A percentile compares a stretch with the other conserved stretches of the same genome.
These are phyloP conservation scores for Neurospora sp. DNA, from an alignment of 495 filamentous ascomycete species.

Conservation along the genomic window DNA sequence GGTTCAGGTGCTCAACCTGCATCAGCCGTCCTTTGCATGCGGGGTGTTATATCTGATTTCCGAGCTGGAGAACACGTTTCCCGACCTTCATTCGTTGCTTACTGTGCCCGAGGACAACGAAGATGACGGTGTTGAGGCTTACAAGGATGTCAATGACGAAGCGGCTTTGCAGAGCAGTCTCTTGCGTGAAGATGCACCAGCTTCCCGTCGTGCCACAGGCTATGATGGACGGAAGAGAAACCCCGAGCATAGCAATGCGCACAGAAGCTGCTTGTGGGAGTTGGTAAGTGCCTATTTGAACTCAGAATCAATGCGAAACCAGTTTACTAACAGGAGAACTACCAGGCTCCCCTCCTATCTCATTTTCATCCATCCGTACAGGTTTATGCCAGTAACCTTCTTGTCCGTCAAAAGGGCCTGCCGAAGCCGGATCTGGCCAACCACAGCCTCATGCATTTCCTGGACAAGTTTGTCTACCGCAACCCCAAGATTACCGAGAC, in stretches of 20 bases:
- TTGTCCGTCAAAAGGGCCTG: conserved; percentile 55
- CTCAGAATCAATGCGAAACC: neutral
- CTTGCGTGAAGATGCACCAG: conserved; percentile 4
- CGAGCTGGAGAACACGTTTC: conserved; percentile 67
- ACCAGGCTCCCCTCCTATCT: conserved; percentile 54
- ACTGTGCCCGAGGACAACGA: conserved; percentile 58
- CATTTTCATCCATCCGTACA: conserved; percentile 96
- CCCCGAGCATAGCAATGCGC: conserved; percentile 82
- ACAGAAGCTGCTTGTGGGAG: conserved; percentile 88
- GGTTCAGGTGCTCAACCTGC: conserved; percentile 72
- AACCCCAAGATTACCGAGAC: conserved; percentile 62
- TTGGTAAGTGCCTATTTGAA: conserved; percentile 40
- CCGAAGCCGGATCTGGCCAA: conserved; percentile 80
- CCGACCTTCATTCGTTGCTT: conserved; percentile 61
- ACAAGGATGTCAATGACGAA: conserved; percentile 52
- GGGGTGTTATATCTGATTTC: conserved; percentile 79
- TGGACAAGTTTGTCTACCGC: conserved; percentile 93
- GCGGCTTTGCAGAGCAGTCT: conserved; percentile 16
- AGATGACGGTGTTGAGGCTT: conserved; percentile 28
- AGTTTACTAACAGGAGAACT: neutral
- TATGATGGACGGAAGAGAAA: conserved; percentile 90
- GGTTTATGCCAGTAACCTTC: conserved; percentile 63
- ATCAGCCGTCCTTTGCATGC: conserved; percentile 87
- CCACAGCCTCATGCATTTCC: conserved; percentile 86
- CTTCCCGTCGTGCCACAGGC: conserved; percentile 1